These are phyloP conservation scores for Mortierella polycephala DNA, from an alignment of 371 early-diverging fungal genomes.

Conservation along the genomic window DNA sequence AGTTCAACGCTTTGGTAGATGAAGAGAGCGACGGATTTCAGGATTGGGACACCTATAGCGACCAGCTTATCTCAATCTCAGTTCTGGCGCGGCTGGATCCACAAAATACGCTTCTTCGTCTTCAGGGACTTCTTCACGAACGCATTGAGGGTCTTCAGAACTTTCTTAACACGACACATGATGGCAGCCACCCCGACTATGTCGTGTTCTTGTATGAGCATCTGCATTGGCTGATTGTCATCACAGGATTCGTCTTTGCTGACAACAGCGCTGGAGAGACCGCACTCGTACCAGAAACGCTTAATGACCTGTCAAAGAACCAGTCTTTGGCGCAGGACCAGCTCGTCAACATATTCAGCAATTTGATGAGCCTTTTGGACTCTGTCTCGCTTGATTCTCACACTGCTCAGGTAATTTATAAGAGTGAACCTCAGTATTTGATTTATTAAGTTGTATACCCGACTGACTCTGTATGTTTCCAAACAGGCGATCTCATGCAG, in stretches of 20 bases:
- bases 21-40: constrained; percentile 73
- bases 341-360: constrained; percentile 63
- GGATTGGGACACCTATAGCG: constrained; percentile 79
- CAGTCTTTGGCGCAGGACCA: constrained; percentile 64
- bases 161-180: constrained; percentile 49
- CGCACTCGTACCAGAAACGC: constrained; percentile 74
- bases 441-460: not conserved
- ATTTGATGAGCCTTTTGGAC: constrained; percentile 63
- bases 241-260: constrained; percentile 73
- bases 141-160: constrained; percentile 61
- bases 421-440: not conserved
- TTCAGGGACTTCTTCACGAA: constrained; percentile 64
- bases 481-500: constrained; percentile 70
- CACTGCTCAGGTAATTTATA: constrained; percentile 57
- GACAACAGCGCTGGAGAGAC: constrained; percentile 77
- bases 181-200: constrained; percentile 49
- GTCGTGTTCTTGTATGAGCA: constrained; percentile 69
- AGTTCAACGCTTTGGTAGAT: constrained; percentile 61
- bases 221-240: constrained; percentile 80
- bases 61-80: constrained; percentile 78
- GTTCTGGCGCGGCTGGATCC: constrained; percentile 72
- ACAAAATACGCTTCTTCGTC: constrained; percentile 58
- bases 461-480: not conserved
- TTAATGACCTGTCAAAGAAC: constrained; percentile 70
- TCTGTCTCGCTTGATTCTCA: constrained; percentile 60